Conservation (phyloP, 257 asterid species). For the Schizonepeta tenuifolia region DNA sequence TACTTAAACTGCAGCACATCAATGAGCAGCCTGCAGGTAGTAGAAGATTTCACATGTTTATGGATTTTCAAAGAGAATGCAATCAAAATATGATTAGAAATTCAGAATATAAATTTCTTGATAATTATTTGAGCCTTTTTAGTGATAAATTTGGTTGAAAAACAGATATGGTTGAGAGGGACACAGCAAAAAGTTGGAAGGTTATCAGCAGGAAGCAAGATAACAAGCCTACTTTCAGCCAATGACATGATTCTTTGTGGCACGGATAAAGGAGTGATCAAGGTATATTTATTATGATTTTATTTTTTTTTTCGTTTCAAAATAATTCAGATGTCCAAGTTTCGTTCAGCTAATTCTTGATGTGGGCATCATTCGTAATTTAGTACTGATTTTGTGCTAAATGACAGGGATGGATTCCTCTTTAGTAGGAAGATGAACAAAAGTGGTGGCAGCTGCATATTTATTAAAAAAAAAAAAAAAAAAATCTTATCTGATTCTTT, state of each 20-base stretch:
- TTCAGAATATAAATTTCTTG: not conserved
- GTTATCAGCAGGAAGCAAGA: constrained; percentile 90
- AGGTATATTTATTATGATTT: constrained; percentile 47
- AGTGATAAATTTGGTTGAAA: not conserved
- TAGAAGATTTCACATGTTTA: not conserved
- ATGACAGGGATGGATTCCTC: constrained; percentile 94
- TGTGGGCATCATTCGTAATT: not conserved
- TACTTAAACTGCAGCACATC: constrained; percentile 72
- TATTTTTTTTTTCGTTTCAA: not conserved
- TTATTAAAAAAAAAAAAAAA: too few species aligned
- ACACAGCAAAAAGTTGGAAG: constrained; percentile 90
- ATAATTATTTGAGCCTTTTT: not conserved
- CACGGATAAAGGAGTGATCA: constrained; percentile 81
- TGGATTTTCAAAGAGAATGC: not conserved
- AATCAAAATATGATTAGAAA: not conserved
- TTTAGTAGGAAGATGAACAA: constrained; percentile 50
- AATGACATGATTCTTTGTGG: constrained; percentile 95
- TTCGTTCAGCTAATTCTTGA: not conserved
- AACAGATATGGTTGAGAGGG: constrained; percentile 89
- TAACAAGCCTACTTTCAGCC: constrained; percentile 82
- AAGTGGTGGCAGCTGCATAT: constrained; percentile 11
- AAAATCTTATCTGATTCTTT: constrained; percentile 27
- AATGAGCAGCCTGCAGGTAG: constrained; percentile 78
- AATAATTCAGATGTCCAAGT: not conserved
- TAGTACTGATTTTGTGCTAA: constrained; percentile 23